phyloP scores from a whole-genome alignment of 306 rosid species.

The Cyamopsis tetragonoloba region DNA sequence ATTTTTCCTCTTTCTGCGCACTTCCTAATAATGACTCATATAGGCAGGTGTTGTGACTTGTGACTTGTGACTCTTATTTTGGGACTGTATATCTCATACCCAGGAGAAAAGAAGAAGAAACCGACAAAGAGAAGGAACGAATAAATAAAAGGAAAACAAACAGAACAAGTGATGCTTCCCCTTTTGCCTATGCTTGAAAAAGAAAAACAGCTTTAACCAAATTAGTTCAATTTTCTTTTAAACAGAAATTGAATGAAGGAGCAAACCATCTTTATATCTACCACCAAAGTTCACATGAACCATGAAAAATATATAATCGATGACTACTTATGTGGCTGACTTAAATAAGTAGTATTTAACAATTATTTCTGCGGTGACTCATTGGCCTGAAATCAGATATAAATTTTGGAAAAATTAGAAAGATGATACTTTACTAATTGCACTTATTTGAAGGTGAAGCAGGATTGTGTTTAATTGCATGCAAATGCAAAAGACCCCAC shows the following conservation, averaged over 20 bases:
- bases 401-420: background rate
- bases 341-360: background rate
- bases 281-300: background rate
- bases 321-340: background rate
- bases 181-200: background rate
- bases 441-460: slow-evolving; percentile 4
- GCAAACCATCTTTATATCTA: background rate
- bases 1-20: too few relatives aligned
- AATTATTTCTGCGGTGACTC: slow-evolving; percentile 14
- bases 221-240: background rate
- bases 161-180: background rate
- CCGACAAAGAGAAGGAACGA: background rate
- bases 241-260: background rate
- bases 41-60: slow-evolving; percentile 6
- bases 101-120: background rate
- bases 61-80: slow-evolving; percentile 1
- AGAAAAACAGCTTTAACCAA: background rate
- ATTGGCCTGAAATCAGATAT: background rate
- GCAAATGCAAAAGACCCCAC: background rate
- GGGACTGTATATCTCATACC: background rate
- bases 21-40: too few relatives aligned
- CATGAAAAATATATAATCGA: background rate
- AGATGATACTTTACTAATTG: background rate
- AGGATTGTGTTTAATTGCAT: background rate
- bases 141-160: background rate